Evolutionary conservation across 768 basidiomycete species (phyloP).

Genomic region (Lactifluus rugatus): DNA sequence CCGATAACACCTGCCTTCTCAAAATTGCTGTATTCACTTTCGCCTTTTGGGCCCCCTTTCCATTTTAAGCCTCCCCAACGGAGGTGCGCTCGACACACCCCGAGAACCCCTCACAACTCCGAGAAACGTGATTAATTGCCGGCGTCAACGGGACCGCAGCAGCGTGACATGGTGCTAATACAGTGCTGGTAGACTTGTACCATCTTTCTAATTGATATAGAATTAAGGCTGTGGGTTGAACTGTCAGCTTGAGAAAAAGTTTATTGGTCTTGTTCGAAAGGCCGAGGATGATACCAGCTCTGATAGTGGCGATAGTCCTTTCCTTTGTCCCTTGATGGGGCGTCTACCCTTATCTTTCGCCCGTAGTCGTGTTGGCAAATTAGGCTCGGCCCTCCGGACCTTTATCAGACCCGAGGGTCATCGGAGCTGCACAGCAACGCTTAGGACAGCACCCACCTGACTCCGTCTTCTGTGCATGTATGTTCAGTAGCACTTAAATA

Average conservation of each 20-base stretch:
- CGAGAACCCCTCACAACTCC: conserved; percentile 14
- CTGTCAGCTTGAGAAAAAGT: not conserved
- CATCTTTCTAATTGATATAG: not conserved
- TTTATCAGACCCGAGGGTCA: not conserved
- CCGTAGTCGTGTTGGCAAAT: not conserved
- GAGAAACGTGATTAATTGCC: conserved; percentile 8
- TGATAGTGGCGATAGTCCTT: not conserved
- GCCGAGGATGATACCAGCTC: not conserved
- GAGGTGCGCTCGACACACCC: conserved; percentile 8
- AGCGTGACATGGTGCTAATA: not conserved
- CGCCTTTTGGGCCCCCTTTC: conserved; percentile 3
- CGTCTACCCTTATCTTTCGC: not conserved
- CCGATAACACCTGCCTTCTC: conserved; percentile 18
- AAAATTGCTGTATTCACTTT: conserved; percentile 12
- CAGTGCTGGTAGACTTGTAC: not conserved
- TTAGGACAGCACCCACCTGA: not conserved
- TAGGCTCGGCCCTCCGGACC: not conserved
- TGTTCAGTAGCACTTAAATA: not conserved
- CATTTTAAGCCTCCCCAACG: conserved; percentile 7
- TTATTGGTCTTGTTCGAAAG: not conserved
- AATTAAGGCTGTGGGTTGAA: not conserved
- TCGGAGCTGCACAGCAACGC: not conserved
- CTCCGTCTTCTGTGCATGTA: not conserved
- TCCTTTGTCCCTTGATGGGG: not conserved
- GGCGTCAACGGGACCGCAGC: conserved; percentile 1